Evolutionary conservation across 2,329 filamentous ascomycete species (phyloP).

Genomic region (Colletotrichum chrysophilum): DNA sequence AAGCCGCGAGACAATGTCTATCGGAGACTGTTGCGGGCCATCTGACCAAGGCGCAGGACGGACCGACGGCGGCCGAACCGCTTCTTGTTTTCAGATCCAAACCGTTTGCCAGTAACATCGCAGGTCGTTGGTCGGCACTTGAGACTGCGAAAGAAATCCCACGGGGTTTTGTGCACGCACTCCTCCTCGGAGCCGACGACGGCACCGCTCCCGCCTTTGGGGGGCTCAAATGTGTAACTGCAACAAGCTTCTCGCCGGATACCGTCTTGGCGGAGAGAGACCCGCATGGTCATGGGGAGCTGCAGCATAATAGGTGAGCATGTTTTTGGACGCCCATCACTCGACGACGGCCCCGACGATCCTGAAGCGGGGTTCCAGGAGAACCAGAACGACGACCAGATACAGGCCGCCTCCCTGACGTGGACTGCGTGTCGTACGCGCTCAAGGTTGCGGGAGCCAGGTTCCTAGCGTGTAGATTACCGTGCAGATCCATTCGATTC

Average conservation of each 20-base stretch:
- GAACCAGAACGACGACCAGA: background rate
- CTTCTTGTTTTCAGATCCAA: background rate
- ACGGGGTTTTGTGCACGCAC: background rate
- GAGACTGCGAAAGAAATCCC: background rate
- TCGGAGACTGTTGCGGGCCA: background rate
- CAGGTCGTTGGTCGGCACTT: background rate
- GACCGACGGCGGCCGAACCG: background rate
- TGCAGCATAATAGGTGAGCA: background rate
- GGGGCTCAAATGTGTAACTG: background rate
- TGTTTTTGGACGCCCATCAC: background rate
- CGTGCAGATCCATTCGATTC: background rate
- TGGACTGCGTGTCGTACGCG: background rate
- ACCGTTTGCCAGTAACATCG: background rate
- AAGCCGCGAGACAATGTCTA: background rate
- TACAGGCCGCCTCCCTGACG: background rate
- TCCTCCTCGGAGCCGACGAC: background rate
- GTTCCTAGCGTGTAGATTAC: background rate
- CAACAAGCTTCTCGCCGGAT: slow-evolving; percentile 1
- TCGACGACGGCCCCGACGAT: background rate
- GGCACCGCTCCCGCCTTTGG: background rate
- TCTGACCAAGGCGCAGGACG: background rate
- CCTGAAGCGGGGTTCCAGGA: background rate
- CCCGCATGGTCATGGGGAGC: background rate
- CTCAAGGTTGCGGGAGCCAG: background rate
- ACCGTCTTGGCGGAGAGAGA: background rate